A percentile compares a stretch with the other conserved stretches of the same genome.
Conservation (phyloP, 176 grass and related monocot genomes). For the Poa annua region DNA sequence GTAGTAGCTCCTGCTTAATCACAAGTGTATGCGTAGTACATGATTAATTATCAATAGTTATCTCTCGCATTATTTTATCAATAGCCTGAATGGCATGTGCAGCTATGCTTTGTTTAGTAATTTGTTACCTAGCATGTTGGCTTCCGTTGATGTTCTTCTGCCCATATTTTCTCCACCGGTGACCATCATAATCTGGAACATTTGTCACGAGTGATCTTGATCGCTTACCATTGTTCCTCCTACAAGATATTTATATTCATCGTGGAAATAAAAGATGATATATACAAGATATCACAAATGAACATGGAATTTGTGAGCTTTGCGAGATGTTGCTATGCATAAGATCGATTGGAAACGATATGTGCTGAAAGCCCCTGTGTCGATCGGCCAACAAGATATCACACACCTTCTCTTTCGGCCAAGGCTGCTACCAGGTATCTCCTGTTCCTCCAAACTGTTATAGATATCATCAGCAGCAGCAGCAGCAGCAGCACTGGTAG, state of each 20-base stretch:
- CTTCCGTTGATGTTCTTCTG: constrained; percentile 50
- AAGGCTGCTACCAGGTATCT: not conserved
- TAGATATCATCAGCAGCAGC: not conserved
- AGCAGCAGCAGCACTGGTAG: not conserved
- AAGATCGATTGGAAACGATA: not conserved
- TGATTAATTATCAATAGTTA: not conserved
- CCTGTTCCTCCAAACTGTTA: not conserved
- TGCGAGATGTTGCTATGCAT: not conserved
- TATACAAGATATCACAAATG: not conserved
- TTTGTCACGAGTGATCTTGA: constrained; percentile 26
- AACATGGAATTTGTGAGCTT: not conserved
- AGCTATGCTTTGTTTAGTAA: not conserved
- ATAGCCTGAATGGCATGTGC: not conserved
- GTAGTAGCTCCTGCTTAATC: constrained; percentile 57
- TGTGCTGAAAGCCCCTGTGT: not conserved
- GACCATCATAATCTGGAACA: constrained; percentile 48
- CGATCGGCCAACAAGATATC: too few species aligned
- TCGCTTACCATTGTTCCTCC: constrained; percentile 13
- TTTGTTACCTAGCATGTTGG: constrained; percentile 42
- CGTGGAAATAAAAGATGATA: not conserved
- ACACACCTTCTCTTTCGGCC: constrained; percentile 12
- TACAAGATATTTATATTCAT: not conserved
- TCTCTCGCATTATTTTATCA: not conserved
- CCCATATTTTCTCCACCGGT: constrained; percentile 62
- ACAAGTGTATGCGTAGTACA: not conserved